Evolutionary conservation across 208 protist species (phyloP), one percentile per base, ranked within the genome.

Genomic region (Strigomonas culicis): DNA sequence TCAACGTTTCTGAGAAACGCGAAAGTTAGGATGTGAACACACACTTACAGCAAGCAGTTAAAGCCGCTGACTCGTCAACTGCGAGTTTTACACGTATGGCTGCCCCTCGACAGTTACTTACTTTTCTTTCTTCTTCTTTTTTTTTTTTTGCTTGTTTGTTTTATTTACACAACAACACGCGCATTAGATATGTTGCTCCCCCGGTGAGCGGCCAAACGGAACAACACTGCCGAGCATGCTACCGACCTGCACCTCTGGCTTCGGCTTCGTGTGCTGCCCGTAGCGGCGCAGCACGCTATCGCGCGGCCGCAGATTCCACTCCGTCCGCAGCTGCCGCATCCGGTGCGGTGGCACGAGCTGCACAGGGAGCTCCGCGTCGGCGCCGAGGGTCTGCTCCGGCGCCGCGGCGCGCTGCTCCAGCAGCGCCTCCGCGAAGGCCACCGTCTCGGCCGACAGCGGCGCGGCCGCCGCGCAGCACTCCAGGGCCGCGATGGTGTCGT

Each of bases 211-310:
- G 17, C 90, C 86, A 61, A 95, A 95, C 4, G 90, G 90, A 17
- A 93, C 66, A 10, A 76, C 56, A 62, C 84, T 93, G 41, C 90
- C 90, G 22, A 86, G 28, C 86, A 93, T 92, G 56, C 75, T 92
- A 30, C 85, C 86, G 17, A 89, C 82, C 55, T 87, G 58, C 39
- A 59, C 65, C 60, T 79, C 68, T 1, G 70, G 74, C 25, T 10
- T 52, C 44, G 69, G 72, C 43, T 75, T 79, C 6, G 64, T 75
- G 69, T 80, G 49, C 70, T 96, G 90, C 10, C 90, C 90, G 59
- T 80, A 89, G 50, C 87, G 84, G 21, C 79, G 78, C 36, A 96
- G 63, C 32, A 88, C 61, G 3, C 63, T 94, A 65, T 96, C 90
- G 50, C 85, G 87, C 13, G 87, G 81, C 0, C 69, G 72, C 25